Evolutionary conservation across 1,284 basidiomycete species (phyloP).

Genomic region (Rhodotorula sp.): DNA sequence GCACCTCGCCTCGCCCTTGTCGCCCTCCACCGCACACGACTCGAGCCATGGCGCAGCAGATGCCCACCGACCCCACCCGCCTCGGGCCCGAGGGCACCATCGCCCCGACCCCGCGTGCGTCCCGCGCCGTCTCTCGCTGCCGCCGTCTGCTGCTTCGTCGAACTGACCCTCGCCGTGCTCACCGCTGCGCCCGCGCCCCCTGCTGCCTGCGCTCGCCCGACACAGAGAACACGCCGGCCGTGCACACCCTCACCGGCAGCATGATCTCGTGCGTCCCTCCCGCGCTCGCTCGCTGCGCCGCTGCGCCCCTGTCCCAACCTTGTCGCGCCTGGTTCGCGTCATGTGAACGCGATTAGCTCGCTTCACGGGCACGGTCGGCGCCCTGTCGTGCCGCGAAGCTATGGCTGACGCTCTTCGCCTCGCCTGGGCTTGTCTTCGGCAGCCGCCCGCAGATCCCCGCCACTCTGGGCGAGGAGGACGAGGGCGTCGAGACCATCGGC

Average conservation of each 20-base stretch:
- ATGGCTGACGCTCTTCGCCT: too few species aligned
- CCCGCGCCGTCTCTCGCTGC: not conserved
- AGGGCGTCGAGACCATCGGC: conserved; percentile 46
- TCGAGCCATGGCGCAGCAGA: conserved; percentile 30
- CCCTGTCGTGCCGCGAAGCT: not conserved
- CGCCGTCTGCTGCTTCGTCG: not conserved
- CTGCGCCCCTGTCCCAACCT: not conserved
- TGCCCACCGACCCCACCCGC: conserved; percentile 22
- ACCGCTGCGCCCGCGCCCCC: not conserved
- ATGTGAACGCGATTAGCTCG: not conserved
- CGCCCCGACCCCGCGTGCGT: conserved; percentile 34
- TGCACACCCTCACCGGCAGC: conserved; percentile 36
- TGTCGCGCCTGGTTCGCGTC: conserved; percentile 3
- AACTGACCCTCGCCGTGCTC: not conserved
- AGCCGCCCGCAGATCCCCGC: conserved; percentile 48
- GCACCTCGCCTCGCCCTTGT: not conserved
- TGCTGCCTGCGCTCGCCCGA: not conserved
- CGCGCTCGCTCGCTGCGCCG: too few species aligned
- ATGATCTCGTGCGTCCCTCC: conserved; percentile 35
- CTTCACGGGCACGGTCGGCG: not conserved
- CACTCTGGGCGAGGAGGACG: conserved; percentile 48
- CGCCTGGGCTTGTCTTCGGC: not conserved
- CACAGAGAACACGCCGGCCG: conserved; percentile 42
- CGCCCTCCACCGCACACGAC: not conserved
- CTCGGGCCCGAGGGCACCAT: conserved; percentile 37